phyloP scores from a whole-genome alignment of 805 yeast genomes.

The Deakozyma indianensis region DNA sequence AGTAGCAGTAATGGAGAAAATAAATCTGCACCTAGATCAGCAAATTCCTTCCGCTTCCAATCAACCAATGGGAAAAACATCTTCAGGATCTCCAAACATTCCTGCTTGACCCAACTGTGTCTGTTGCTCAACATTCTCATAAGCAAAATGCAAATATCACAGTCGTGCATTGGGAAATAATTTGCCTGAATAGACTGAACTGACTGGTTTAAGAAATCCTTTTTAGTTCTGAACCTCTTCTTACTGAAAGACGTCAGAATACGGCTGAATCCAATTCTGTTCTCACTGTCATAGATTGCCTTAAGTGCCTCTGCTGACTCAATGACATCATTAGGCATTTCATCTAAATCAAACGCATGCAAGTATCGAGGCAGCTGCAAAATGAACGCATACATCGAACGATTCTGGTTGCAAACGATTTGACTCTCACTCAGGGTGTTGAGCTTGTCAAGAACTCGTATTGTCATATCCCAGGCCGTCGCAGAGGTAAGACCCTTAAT shows the following conservation, averaged over 20 bases:
- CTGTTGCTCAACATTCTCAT: constrained; percentile 70
- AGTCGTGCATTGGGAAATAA: constrained; percentile 63
- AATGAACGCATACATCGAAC: constrained; percentile 58
- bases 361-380: constrained; percentile 75
- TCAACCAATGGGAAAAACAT: constrained; percentile 67
- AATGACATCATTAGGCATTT: constrained; percentile 34
- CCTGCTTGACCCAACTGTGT: constrained; percentile 63
- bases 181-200: constrained; percentile 51
- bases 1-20: constrained; percentile 80
- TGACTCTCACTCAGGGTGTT: constrained; percentile 55
- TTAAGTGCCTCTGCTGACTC: constrained; percentile 44
- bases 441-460: constrained; percentile 59
- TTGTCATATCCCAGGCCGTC: constrained; percentile 62
- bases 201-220: constrained; percentile 75
- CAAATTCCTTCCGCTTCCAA: constrained; percentile 60
- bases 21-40: constrained; percentile 87
- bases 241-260: constrained; percentile 66
- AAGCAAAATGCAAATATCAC: constrained; percentile 59
- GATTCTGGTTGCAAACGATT: constrained; percentile 56
- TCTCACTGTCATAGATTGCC: constrained; percentile 38
- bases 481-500: constrained; percentile 76
- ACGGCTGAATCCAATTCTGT: constrained; percentile 46
- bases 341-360: constrained; percentile 55
- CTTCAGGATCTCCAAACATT: constrained; percentile 63
- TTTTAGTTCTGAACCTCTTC: constrained; percentile 73